Base-by-base conservation (phyloP, 2,329 filamentous ascomycete genomes). In the Fusarium sp. region DNA sequence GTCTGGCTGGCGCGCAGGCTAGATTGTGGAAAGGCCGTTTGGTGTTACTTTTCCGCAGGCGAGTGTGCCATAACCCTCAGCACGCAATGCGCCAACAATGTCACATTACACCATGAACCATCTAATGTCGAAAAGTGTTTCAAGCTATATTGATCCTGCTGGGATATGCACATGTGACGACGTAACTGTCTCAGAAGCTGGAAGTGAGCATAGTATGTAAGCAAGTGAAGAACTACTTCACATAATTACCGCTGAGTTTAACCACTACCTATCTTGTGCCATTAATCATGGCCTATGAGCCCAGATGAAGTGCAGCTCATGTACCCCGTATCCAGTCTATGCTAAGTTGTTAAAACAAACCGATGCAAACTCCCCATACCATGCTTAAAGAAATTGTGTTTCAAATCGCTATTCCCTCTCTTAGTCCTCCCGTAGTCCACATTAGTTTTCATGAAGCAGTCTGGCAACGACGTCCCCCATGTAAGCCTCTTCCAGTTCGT, bases 401-500 rank as follows among this genome's bases (percentile, higher is more conserved):
- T 38, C 47, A 27, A 53, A 57, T 61, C 36, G 52, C 39, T 52
- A 29, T 62, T 59, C 58, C 63, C 44, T 36, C 47, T 65, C 49
- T 70, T 46, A 3, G 31, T 11, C 31, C 47, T 14, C 29, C 47
- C 18, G 6, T 44, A 56, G 14, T 36, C 17, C 22, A 29, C 3
- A 36, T 59, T 41, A 91, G 79, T 89, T 88, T 81, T 98, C 95
- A 41, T 93, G 93, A 38, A 98, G 90, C 11, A 98, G 87, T 64
- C 92, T 88, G 22, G 94, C 93, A 1, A 94, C 97, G 70, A 98
- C 92, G 75, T 97, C 94, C 7, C 93, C 94, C 88, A 97, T 94
- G 75, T 94, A 95, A 3, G 92, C 94, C 77, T 96, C 93, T 78
- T 97, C 94, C n/a, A 97, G 84, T 76, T 93, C 91, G 80, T 97